phyloP scores from a whole-genome alignment of 1,284 basidiomycete species.

The Abortiporus biennis region DNA sequence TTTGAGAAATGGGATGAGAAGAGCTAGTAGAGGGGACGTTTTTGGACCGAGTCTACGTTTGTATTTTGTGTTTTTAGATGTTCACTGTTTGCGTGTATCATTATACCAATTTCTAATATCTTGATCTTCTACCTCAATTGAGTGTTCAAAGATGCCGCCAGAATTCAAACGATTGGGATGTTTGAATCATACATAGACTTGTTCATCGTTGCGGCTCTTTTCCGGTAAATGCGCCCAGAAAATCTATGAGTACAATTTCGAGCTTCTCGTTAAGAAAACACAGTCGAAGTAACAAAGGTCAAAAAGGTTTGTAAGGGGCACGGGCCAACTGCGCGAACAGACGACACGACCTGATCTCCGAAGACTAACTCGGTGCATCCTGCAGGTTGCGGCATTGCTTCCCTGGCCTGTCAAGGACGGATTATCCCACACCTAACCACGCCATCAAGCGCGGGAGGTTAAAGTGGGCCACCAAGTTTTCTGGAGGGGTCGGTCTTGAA shows the following conservation, averaged over 20 bases:
- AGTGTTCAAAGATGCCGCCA: no score
- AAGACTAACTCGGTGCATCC: conserved; percentile 83
- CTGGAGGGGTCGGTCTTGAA: conserved; percentile 87
- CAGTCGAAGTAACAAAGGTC: conserved; percentile 9
- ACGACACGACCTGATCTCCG: conserved; percentile 77
- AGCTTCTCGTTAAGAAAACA: no score
- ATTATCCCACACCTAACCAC: conserved; percentile 71
- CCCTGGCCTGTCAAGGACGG: conserved; percentile 75
- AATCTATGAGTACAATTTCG: no score
- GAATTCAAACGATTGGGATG: no score
- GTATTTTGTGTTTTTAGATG: neutral
- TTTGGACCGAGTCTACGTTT: neutral
- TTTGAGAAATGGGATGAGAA: conserved; percentile 67
- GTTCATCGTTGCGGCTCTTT: no score
- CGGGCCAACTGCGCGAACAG: conserved; percentile 72
- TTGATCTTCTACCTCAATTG: no score
- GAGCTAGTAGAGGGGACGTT: conserved; percentile 31
- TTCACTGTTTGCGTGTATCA: neutral
- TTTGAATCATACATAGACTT: no score
- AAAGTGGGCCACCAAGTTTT: conserved; percentile 82
- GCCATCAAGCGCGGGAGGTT: conserved; percentile 51
- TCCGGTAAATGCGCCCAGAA: no score
- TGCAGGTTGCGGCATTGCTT: conserved; percentile 85
- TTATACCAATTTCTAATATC: no score
- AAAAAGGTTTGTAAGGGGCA: conserved; percentile 72